Evolutionary conservation across 257 asterid genomes (phyloP), one percentile per base, ranked within the genome.

Genomic region (Misopates orontium): DNA sequence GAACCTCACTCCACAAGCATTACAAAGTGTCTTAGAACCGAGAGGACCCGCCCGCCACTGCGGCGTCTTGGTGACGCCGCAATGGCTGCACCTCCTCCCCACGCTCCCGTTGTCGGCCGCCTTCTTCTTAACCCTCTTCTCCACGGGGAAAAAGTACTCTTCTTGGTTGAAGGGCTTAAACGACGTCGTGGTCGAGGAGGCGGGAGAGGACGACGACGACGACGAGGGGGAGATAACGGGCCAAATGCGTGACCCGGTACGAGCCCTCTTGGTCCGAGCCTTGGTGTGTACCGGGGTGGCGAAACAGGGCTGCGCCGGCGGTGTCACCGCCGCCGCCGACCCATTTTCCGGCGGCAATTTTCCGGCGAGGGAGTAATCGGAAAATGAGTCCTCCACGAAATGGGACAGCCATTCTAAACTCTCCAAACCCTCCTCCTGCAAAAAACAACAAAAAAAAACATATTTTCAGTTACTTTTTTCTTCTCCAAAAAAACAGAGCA

Each of bases 361-460:
- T 0, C 75, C 82, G 74, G 82, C 74, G 48, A 85, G 71, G 0
- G 95, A 79, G 80, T 79, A 84, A 24, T 74, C 84, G 47, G 86
- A 73, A 64, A 87, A 87, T 0, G 96, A 93, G 22, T 93, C 96
- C 50, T 93, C 98, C 67, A 84, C 95, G 36, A 93, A 89, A 67
- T 89, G 95, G 19, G 97, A 93, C 14, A 89, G 19, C 97, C 97
- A 92, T 69, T 89, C 96, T 31, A 89, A 77, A 65, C 83, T 87
- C 78, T 87, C 98, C 87, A 93, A 76, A 47, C 88, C 96, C 80
- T 85, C 96, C 21, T 65, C 85, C 97, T 93, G 77, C 20, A 13
- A 8, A 64, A 36, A 32, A 25, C 6, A 15, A 28, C 3, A 16
- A 64, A 5, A 22, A 18, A 18, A 4, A 12, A 1, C 20, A 53